Conservation (phyloP, 345 rosid genomes). For the Dipteronia dyeriana region DNA sequence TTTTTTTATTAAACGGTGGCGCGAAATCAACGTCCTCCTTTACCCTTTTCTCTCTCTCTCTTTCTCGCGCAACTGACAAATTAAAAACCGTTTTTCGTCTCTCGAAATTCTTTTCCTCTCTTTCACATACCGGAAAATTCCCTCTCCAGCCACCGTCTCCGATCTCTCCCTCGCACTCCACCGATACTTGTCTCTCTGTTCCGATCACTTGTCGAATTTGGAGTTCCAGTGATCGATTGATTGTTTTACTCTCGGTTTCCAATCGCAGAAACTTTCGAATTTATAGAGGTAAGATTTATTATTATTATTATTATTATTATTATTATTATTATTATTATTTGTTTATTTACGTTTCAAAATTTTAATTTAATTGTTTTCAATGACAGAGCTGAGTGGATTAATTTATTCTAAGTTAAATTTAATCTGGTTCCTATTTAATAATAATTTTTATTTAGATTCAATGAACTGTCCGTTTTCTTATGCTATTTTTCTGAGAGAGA, state of each 20-base stretch:
- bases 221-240: neutral
- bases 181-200: neutral
- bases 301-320: neutral
- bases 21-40: conserved; percentile 63
- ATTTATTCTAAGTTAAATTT: neutral
- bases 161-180: neutral
- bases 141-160: neutral
- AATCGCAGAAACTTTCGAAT: neutral
- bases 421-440: conserved; percentile 6
- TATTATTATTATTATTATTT: neutral
- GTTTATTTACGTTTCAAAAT: neutral
- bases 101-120: neutral
- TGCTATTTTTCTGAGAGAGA: neutral
- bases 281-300: conserved; percentile 20
- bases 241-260: neutral
- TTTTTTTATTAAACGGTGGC: conserved; percentile 49
- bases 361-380: neutral
- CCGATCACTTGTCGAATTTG: neutral
- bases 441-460: conserved; percentile 4
- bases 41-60: neutral
- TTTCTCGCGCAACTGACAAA: neutral
- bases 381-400: neutral
- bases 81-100: neutral
- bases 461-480: conserved; percentile 13
- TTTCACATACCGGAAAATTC: conserved; percentile 9